phyloP scores from a whole-genome alignment of 768 basidiomycete species.

The Amanita rubescens region DNA sequence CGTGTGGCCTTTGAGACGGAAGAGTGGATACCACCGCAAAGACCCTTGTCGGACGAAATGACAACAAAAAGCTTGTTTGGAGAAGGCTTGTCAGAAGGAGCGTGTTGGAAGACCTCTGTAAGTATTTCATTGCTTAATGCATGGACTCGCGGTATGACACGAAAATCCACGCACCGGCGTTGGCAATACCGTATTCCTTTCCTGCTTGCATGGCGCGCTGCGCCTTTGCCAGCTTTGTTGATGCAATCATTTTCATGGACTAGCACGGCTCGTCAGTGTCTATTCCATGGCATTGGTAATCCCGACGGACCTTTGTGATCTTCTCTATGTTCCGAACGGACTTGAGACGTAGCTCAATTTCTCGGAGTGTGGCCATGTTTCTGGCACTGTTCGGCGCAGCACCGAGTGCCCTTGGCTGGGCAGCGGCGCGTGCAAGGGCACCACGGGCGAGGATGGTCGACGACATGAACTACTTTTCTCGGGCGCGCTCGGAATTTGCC shows the following conservation, averaged over 20 bases:
- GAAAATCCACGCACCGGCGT: slow-evolving; percentile 58
- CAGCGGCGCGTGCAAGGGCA: slow-evolving; percentile 32
- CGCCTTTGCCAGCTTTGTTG: slow-evolving; percentile 92
- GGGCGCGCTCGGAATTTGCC: slow-evolving; percentile 35
- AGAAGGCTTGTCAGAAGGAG: slow-evolving; percentile 56
- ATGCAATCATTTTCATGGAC: slow-evolving; percentile 99
- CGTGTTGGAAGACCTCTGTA: slow-evolving; percentile 82
- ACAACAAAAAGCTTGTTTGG: slow-evolving; percentile 87
- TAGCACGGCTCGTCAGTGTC: slow-evolving; percentile 18
- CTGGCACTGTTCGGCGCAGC: slow-evolving; percentile 50
- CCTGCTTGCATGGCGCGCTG: slow-evolving; percentile 89
- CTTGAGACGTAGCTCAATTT: slow-evolving; percentile 94
- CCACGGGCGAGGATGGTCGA: slow-evolving; percentile 41
- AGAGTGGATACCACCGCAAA: slow-evolving; percentile 99
- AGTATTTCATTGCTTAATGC: slow-evolving; percentile 3
- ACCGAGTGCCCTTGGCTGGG: slow-evolving; percentile 27
- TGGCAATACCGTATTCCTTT: slow-evolving; percentile 89
- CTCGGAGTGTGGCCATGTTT: slow-evolving; percentile 96
- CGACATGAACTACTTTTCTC: slow-evolving; percentile 24
- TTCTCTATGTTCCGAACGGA: slow-evolving; percentile 98
- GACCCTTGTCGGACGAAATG: slow-evolving; percentile 96
- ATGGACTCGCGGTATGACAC: neutral
- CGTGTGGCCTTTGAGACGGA: slow-evolving; percentile 89
- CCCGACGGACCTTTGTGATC: slow-evolving; percentile 84
- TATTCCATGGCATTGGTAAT: neutral